Conservation (phyloP, 768 basidiomycete species). For the Podaxis sp. region DNA sequence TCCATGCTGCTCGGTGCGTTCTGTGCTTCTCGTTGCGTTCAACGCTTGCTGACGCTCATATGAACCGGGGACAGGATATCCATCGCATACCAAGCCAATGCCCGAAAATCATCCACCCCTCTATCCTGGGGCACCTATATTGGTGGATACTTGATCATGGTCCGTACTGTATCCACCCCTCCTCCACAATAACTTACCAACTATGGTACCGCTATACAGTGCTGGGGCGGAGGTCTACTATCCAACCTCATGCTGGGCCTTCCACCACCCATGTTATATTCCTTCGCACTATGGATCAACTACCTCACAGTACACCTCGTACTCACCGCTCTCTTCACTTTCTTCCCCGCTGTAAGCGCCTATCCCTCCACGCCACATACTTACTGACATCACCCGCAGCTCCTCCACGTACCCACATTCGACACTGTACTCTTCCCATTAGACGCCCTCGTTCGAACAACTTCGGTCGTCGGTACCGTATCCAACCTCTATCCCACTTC, state of each 20-base stretch:
- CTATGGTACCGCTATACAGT: constrained; percentile 22
- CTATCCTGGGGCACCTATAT: constrained; percentile 46
- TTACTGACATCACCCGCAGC: constrained; percentile 17
- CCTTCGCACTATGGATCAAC: constrained; percentile 44
- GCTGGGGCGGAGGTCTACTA: constrained; percentile 49
- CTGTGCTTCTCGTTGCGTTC: not conserved
- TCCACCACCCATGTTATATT: constrained; percentile 48
- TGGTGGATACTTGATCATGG: constrained; percentile 48
- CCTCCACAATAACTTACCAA: not conserved
- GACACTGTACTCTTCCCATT: constrained; percentile 50
- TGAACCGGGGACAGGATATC: constrained; percentile 31
- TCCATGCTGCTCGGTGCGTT: constrained; percentile 36
- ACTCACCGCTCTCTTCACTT: constrained; percentile 40
- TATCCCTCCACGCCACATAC: constrained; percentile 3
- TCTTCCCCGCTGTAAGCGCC: constrained; percentile 37
- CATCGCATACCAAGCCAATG: constrained; percentile 41
- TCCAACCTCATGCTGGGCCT: constrained; percentile 44
- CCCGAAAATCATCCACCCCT: constrained; percentile 27
- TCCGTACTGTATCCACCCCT: constrained; percentile 16
- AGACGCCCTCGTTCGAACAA: constrained; percentile 48
- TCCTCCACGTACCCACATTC: constrained; percentile 32
- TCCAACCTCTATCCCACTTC: constrained; percentile 31
- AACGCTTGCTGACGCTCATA: not conserved
- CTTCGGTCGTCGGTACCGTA: constrained; percentile 37
- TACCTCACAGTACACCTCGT: constrained; percentile 47